These are phyloP conservation scores for Strobilomyces echinocephalus DNA, from an alignment of 768 basidiomycete genomes.

Conservation along the genomic window DNA sequence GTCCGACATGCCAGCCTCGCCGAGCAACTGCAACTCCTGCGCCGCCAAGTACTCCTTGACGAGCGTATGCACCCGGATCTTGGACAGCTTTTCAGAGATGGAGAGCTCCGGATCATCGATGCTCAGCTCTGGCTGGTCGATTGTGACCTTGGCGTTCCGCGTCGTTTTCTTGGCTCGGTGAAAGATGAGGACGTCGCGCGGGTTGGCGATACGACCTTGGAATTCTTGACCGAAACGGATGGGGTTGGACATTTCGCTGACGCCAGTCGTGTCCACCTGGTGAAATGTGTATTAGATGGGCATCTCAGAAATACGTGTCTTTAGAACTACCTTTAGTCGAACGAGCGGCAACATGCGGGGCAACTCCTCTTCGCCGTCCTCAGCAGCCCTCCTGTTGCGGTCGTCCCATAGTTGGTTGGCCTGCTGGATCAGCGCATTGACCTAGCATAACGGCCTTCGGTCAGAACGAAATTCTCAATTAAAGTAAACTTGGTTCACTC, in stretches of 20 bases:
- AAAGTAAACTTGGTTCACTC: slow-evolving; percentile 40
- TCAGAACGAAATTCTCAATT: slow-evolving; percentile 1
- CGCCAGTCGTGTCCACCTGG: slow-evolving; percentile 87
- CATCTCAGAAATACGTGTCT: neutral
- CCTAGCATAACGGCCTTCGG: slow-evolving; percentile 36
- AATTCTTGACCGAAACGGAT: slow-evolving; percentile 97
- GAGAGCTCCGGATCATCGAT: slow-evolving; percentile 71
- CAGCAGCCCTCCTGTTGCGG: slow-evolving; percentile 38
- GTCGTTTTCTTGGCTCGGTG: slow-evolving; percentile 67
- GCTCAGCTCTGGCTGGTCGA: slow-evolving; percentile 75
- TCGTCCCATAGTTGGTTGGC: slow-evolving; percentile 47
- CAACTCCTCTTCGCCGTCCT: slow-evolving; percentile 57
- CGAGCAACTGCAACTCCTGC: slow-evolving; percentile 88
- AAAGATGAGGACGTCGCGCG: slow-evolving; percentile 88
- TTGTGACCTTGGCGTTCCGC: slow-evolving; percentile 49
- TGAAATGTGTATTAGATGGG: neutral
- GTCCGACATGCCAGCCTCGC: slow-evolving; percentile 86
- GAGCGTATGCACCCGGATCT: slow-evolving; percentile 80
- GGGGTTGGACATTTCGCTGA: slow-evolving; percentile 90
- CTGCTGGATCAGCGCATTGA: slow-evolving; percentile 71
- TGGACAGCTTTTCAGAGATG: slow-evolving; percentile 68
- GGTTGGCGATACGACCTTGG: slow-evolving; percentile 86
- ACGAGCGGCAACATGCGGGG: slow-evolving; percentile 81
- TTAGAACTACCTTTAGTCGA: slow-evolving; percentile 61
- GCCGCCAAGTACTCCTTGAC: slow-evolving; percentile 90